phyloP scores from a whole-genome alignment of 73 alveolate species.

The Durusdinium trenchii region DNA sequence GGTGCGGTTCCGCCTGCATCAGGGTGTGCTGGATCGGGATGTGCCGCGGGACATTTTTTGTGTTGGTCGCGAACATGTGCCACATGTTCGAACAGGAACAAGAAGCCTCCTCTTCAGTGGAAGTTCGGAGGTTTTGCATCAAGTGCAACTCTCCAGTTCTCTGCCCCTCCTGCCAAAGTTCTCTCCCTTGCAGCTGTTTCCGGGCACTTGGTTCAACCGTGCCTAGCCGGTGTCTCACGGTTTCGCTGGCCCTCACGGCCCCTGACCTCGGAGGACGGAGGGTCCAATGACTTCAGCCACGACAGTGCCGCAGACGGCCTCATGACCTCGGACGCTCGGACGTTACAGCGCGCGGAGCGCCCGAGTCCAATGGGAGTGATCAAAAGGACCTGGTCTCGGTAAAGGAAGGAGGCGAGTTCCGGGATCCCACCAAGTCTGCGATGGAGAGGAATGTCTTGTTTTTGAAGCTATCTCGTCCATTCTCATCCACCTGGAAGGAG shows the following conservation, averaged over 20 bases:
- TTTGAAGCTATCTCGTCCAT: background rate
- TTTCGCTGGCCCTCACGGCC: background rate
- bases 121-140: too few species aligned
- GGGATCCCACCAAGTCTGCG: too few species aligned
- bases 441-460: background rate
- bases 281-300: background rate
- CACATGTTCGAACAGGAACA: too few species aligned
- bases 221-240: background rate
- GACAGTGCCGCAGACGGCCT: slow-evolving; percentile 51
- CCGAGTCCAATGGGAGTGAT: background rate
- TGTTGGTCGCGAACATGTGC: too few species aligned
- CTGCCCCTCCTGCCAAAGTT: too few species aligned
- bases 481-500: background rate
- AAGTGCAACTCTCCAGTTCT: too few species aligned
- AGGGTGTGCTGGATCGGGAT: too few species aligned
- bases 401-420: background rate
- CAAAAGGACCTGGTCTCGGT: background rate
- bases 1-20: too few species aligned
- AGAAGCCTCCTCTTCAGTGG: too few species aligned
- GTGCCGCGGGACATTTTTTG: too few species aligned
- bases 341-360: background rate
- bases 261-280: background rate
- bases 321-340: slow-evolving; percentile 6
- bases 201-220: background rate
- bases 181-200: too few species aligned